Base-by-base conservation (phyloP, 2,329 filamentous ascomycete genomes). In the Botrytis paeoniae region DNA sequence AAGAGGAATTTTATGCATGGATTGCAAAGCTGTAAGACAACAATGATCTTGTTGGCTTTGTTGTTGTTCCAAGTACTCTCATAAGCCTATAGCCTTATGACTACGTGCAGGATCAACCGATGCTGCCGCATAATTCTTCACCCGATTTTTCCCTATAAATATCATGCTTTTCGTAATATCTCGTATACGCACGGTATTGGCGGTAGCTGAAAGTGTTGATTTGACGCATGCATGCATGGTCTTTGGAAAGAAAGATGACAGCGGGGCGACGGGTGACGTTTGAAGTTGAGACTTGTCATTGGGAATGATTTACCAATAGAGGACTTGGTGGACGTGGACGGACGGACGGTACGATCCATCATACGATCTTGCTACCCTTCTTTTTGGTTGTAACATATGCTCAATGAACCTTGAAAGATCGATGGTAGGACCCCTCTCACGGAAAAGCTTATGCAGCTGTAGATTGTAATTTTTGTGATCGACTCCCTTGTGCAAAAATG, bases 251-350 rank as follows among this genome's bases (percentile, higher is more conserved):
- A 41, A 35, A 32, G 64, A 54, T 68, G 64, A 68, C n/a, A 54
- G 64, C 48, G 64, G 64, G 64, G 64, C 64, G 45, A 29, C 45
- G 64, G 64, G 64, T 68, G 64, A 68, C 35, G 64, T 68, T 68
- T n/a, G 35, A 57, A 54, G 22, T 57, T 41, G 45, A 57, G 48
- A 68, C 45, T 54, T 68, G 64, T 57, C 45, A 68, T 68, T 68
- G 45, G 48, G 48, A 66, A 54, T 54, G 64, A 41, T 68, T 68
- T 37, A 57, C 48, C 51, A 68, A n/a, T 54, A 43, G 63, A 65
- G 20, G 62, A 29, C 32, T n/a, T 39, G n/a, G 45, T 66, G 45
- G 35, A 41, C 48, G 48, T n/a, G 29, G n/a, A 32, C 54, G 45
- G 35, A 41, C 48, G 48, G 48, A 41, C 48, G 64, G 64, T 35